Conservation (phyloP, 495 filamentous ascomycete species). For the Acidiella bohemica region DNA sequence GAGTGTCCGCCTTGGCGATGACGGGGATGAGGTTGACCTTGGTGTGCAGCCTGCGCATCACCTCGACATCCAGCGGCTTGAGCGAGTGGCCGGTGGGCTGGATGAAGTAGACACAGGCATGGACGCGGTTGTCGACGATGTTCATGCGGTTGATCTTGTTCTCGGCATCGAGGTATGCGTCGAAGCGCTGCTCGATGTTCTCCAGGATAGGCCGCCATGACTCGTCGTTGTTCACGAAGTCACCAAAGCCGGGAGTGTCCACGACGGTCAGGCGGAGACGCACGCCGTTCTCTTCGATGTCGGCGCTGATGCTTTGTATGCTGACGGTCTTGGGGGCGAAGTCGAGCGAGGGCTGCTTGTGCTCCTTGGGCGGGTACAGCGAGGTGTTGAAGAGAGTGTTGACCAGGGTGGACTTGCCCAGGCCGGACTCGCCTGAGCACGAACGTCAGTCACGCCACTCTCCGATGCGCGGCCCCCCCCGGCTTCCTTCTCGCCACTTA, state of each 20-base stretch:
- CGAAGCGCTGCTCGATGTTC: slow-evolving; percentile 98
- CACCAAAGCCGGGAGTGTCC: slow-evolving; percentile 94
- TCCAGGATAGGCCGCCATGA: slow-evolving; percentile 98
- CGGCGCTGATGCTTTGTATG: slow-evolving; percentile 95
- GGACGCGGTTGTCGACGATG: slow-evolving; percentile 96
- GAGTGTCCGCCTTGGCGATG: slow-evolving; percentile 94
- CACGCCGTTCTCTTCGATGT: slow-evolving; percentile 98
- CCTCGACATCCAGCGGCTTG: slow-evolving; percentile 97
- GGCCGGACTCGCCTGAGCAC: slow-evolving; percentile 84
- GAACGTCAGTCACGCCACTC: too few relatives aligned
- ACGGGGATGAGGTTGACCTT: slow-evolving; percentile 99
- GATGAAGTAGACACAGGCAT: slow-evolving; percentile 98
- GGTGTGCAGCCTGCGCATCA: slow-evolving; percentile 97
- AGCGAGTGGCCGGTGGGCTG: slow-evolving; percentile 98
- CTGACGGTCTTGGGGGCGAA: slow-evolving; percentile 98
- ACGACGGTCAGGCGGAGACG: slow-evolving; percentile 94
- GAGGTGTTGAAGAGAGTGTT: slow-evolving; percentile 99
- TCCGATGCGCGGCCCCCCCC: too few relatives aligned
- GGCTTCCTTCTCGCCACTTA: too few relatives aligned
- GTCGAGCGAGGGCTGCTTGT: slow-evolving; percentile 88
- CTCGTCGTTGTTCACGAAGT: slow-evolving; percentile 99
- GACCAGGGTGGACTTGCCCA: slow-evolving; percentile 97
- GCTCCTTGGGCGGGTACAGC: slow-evolving; percentile 96
- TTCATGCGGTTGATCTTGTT: slow-evolving; percentile 99
- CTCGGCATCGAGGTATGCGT: slow-evolving; percentile 95